phyloP scores from a whole-genome alignment of 1,284 basidiomycete species.

The Vanrija sp. region DNA sequence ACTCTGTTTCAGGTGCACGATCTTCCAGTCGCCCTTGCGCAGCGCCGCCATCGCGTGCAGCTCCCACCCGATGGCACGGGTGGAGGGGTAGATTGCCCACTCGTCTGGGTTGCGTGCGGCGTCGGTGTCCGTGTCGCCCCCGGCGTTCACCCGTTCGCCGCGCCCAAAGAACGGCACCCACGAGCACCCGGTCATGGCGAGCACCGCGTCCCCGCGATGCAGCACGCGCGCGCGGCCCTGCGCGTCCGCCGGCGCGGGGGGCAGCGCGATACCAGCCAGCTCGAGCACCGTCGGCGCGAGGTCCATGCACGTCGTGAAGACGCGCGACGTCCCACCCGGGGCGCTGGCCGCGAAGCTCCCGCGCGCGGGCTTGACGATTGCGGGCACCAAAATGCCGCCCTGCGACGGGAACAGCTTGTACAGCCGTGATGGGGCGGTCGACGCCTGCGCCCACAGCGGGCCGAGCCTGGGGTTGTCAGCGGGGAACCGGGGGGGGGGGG shows the following conservation, averaged over 20 bases:
- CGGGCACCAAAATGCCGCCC: conserved; percentile 10
- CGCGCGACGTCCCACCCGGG: conserved; percentile 5
- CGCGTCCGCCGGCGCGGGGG: conserved; percentile 3
- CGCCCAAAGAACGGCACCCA: not conserved
- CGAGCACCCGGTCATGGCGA: not conserved
- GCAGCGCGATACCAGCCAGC: conserved; percentile 24
- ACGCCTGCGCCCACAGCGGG: conserved; percentile 31
- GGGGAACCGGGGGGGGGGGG: not conserved
- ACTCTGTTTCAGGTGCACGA: conserved; percentile 18
- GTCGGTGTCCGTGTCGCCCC: not conserved
- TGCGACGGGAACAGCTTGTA: conserved; percentile 20
- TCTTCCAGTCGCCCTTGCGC: conserved; percentile 31
- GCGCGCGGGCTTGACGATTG: conserved; percentile 2
- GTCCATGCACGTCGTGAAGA: conserved; percentile 43
- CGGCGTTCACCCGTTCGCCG: not conserved
- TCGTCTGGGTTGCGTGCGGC: not conserved
- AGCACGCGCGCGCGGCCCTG: conserved; percentile 8
- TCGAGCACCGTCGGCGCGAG: conserved; percentile 41
- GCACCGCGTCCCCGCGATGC: conserved; percentile 17
- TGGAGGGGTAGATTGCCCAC: conserved; percentile 1
- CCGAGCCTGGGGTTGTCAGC: conserved; percentile 16
- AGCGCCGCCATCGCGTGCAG: conserved; percentile 21
- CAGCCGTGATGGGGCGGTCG: conserved; percentile 27
- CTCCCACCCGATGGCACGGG: conserved; percentile 8
- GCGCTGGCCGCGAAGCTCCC: conserved; percentile 1